Evolutionary conservation across 768 basidiomycete species (phyloP).

Genomic region (Kwoniella newhampshirensis): DNA sequence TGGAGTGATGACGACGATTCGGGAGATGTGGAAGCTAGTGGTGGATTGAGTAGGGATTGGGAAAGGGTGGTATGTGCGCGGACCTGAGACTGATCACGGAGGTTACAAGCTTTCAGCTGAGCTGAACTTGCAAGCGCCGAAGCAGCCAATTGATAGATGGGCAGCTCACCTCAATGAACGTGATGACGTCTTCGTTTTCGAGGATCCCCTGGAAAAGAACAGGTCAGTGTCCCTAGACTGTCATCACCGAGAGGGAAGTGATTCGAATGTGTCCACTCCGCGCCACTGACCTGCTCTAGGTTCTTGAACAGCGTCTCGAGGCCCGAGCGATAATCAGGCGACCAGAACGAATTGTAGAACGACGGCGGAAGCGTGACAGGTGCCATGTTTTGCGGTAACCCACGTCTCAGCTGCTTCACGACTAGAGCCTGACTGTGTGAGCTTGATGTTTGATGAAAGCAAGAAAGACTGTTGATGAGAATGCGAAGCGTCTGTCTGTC

Average conservation of each 20-base stretch:
- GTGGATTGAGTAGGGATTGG: slow-evolving; percentile 58
- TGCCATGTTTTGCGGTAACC: too few relatives aligned
- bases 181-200: slow-evolving; percentile 79
- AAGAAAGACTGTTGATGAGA: too few relatives aligned
- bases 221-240: not conserved
- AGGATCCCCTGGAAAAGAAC: slow-evolving; percentile 63
- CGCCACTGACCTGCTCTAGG: slow-evolving; percentile 67
- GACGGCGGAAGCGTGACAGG: slow-evolving; percentile 82
- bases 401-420: too few relatives aligned
- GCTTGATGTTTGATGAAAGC: too few relatives aligned
- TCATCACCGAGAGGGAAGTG: not conserved
- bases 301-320: slow-evolving; percentile 73
- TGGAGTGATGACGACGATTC: slow-evolving; percentile 30
- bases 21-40: slow-evolving; percentile 56
- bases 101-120: too few relatives aligned
- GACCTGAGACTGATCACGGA: slow-evolving; percentile 64
- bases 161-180: slow-evolving; percentile 69
- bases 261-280: not conserved
- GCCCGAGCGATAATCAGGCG: slow-evolving; percentile 81
- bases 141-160: not conserved
- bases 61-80: slow-evolving; percentile 66
- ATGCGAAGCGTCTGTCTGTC: too few relatives aligned
- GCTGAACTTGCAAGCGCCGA: too few relatives aligned
- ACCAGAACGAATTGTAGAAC: slow-evolving; percentile 93
- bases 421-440: too few relatives aligned